phyloP scores from a whole-genome alignment of 768 basidiomycete species.

The Chalciporus piperatus region DNA sequence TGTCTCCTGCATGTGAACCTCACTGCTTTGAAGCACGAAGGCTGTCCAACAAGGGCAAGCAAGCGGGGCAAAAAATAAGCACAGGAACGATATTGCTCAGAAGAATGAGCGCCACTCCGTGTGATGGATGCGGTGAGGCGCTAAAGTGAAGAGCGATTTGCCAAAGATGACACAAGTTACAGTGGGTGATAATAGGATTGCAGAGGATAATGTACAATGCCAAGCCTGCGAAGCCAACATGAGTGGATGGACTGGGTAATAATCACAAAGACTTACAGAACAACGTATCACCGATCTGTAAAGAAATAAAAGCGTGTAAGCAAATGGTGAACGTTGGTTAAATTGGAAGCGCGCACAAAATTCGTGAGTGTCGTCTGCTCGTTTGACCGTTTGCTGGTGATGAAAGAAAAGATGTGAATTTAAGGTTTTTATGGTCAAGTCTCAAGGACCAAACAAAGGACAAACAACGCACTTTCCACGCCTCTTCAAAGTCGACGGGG shows the following conservation, averaged over 20 bases:
- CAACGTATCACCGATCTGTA: slow-evolving; percentile 39
- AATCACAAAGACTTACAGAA: slow-evolving; percentile 37
- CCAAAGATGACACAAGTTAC: slow-evolving; percentile 8
- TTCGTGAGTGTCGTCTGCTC: slow-evolving; percentile 92
- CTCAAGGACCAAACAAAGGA: slow-evolving; percentile 38
- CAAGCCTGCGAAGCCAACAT: slow-evolving; percentile 22
- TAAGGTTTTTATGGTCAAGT: slow-evolving; percentile 26
- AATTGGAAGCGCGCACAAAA: slow-evolving; percentile 67
- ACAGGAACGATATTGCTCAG: slow-evolving; percentile 62
- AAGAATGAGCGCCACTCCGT: slow-evolving; percentile 84
- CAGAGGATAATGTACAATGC: slow-evolving; percentile 34
- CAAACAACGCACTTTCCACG: slow-evolving; percentile 93
- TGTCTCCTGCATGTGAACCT: slow-evolving; percentile 57
- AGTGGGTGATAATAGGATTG: slow-evolving; percentile 26
- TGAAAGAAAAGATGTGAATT: slow-evolving; percentile 32
- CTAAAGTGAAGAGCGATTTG: slow-evolving; percentile 77
- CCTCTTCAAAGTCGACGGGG: slow-evolving; percentile 97
- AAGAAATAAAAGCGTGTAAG: slow-evolving; percentile 1
- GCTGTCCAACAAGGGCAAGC: slow-evolving; percentile 24
- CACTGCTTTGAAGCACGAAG: slow-evolving; percentile 31
- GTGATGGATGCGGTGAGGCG: slow-evolving; percentile 53
- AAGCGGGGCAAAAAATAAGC: slow-evolving; percentile 43
- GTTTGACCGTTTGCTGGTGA: slow-evolving; percentile 91
- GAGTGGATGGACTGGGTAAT: slow-evolving; percentile 18
- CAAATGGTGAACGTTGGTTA: neutral